A percentile compares a stretch with the other conserved stretches of the same genome.
These are phyloP conservation scores for Amanita jacksonii DNA, from an alignment of 768 basidiomycete species.

Conservation along the genomic window DNA sequence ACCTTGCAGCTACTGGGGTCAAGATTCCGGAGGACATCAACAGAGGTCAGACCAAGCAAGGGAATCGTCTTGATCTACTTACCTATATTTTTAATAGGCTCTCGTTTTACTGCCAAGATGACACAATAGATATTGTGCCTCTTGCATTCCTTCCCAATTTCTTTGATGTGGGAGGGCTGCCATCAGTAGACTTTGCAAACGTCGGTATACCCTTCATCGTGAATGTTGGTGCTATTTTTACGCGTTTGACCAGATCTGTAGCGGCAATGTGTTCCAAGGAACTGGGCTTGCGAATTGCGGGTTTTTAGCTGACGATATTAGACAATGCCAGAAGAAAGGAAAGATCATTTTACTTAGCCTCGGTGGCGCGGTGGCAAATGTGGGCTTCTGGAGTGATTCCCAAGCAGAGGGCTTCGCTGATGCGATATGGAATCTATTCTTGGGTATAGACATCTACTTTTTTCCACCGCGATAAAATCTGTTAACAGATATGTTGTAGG, in stretches of 20 bases:
- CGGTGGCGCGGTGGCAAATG: conserved; percentile 51
- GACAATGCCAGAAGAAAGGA: conserved; percentile 54
- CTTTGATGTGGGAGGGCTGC: conserved; percentile 49
- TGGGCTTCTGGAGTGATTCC: conserved; percentile 42
- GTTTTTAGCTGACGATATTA: conserved; percentile 51
- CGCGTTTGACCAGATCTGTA: conserved; percentile 13
- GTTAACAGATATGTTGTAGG: conserved; percentile 13
- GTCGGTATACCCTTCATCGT: conserved; percentile 21
- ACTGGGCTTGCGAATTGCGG: conserved; percentile 56
- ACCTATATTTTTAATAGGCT: conserved; percentile 20
- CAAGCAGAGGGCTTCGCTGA: conserved; percentile 47
- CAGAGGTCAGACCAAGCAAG: conserved; percentile 19
- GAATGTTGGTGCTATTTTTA: conserved; percentile 35
- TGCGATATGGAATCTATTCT: conserved; percentile 61
- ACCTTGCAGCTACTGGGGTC: conserved; percentile 30
- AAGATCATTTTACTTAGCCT: conserved; percentile 45
- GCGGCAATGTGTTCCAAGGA: conserved; percentile 42
- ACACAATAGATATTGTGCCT: conserved; percentile 52
- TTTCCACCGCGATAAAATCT: background rate
- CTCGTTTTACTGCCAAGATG: conserved; percentile 55
- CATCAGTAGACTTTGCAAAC: conserved; percentile 54
- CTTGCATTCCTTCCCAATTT: conserved; percentile 53
- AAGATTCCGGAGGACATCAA: conserved; percentile 29
- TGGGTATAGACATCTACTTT: conserved; percentile 30
- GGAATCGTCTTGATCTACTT: background rate